Evolutionary conservation across 345 rosid species (phyloP), one percentile per base, ranked within the genome.

Genomic region (Noccaea caerulescens): DNA sequence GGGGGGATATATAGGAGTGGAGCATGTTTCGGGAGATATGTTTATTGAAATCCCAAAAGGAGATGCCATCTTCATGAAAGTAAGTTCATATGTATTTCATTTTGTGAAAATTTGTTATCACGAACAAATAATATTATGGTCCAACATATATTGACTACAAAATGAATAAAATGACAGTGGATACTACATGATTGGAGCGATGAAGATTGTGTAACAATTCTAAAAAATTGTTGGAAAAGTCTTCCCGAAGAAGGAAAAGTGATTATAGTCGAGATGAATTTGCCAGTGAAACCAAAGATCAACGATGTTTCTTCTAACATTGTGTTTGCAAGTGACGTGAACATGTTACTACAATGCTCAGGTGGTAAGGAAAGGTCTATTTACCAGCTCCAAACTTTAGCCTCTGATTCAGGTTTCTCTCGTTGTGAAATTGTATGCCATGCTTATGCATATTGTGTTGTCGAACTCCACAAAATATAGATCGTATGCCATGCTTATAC

Each of bases 61-160:
- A 34, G 93, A 87, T 51, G 92, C 90, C 56, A 85, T 87, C 34
- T 87, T 87, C 85, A 86, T 89, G 90, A 89, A 91, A 86, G 96
- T 91, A 51, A 61, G 34, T 42, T 4, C 23, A 20, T 20, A 20
- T 20, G 1, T 20, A 20, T 44, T 30, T 12, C 5, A n/a, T 4
- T 7, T 8, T 11, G 23, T 20, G 23, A 20, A 20, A 20, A 1
- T 20, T 20, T 20, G 23, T 20, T 20, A 20, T 20, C 1, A 1
- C 1, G 1, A 20, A 20, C 23, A 20, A 20, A 20, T 20, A 20
- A 20, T 20, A 20, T 1, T 20, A 34, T 61, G 49, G 25, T 64
- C 57, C 49, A 20, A 0, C 2, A 53, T 53, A 9, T 53, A 30
- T 33, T 66, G 41, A 25, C 16, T 12, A 25, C 52, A 20, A 20